Base-by-base conservation (phyloP, 768 basidiomycete species). In the Lentinula boryana region DNA sequence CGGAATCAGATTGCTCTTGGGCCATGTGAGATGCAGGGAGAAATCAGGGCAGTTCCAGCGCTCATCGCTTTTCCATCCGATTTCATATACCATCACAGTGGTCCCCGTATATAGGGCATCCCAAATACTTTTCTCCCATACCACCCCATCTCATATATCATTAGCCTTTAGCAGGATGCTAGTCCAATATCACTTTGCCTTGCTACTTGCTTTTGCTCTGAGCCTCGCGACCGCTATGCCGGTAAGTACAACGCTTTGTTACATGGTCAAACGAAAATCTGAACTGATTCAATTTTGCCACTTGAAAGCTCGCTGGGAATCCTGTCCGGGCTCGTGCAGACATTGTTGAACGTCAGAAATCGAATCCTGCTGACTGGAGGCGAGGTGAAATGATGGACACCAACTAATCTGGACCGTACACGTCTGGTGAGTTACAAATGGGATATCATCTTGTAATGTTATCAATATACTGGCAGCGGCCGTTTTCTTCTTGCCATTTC, bases 221-320 rank as follows among this genome's bases (percentile, higher is more conserved):
- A 64, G 69, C 49, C 68, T 70, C 58, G 72, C 68, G 62, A 70
- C 71, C 62, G 73, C 77, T 63, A 65, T 74, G 53, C 78, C 79
- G 60, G 76, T 78, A 64, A 59, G 75, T 72, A 41, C 36, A 38
- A 56, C 58, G 46, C 16, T 9, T 13, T 38, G 8, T 33, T 8
- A 12, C 10, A 6, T 9, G 46, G 46, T 48, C 21, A 48, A 48
- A 1, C 18, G 8, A 21, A 21, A 16, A 23, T 32, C 27, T 16
- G 27, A 35, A 35, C 31, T 52, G 40, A 40, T 62, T 23, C 53
- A 35, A 15, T 33, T 36, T 18, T 15, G 33, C 10, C 31, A 18
- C 6, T 51, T 35, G 7, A 27, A 27, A 54, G 53, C 36, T 33
- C 53, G 32, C 53, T 38, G 31, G 1, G 31, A 23, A 48, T 23